Evolutionary conservation across 139 green algal species (phyloP).

Genomic region (Haematococcus lacustris): DNA sequence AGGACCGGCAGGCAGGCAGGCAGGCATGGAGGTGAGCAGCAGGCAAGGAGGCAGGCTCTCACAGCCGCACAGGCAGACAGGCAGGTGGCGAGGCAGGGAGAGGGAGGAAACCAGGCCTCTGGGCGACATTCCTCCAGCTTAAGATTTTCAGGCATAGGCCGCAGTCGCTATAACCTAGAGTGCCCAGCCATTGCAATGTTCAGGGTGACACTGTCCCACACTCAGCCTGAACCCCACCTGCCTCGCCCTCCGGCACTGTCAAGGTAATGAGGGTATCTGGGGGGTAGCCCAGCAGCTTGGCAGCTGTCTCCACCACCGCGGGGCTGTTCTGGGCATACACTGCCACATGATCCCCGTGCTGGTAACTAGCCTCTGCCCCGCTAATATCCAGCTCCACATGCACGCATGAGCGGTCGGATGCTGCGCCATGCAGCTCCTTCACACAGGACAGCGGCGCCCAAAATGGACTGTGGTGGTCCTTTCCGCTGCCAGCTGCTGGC

Average conservation of each 20-base stretch:
- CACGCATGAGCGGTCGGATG: conserved; percentile 78
- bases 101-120: background rate
- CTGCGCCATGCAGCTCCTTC: conserved; percentile 74
- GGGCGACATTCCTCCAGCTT: no score
- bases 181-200: no score
- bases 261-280: conserved; percentile 31
- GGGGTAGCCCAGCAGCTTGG: conserved; percentile 46
- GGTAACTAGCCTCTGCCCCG: conserved; percentile 5
- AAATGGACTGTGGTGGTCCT: conserved; percentile 45
- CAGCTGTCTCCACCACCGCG: conserved; percentile 56
- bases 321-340: conserved; percentile 73
- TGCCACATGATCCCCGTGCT: conserved; percentile 77
- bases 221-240: conserved; percentile 1
- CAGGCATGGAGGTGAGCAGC: background rate
- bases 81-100: background rate
- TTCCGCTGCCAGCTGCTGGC: background rate
- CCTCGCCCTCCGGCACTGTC: no score
- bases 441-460: conserved; percentile 44
- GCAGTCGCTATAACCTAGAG: no score
- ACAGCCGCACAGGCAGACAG: background rate
- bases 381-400: conserved; percentile 87
- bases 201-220: background rate
- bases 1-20: background rate
- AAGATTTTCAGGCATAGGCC: no score
- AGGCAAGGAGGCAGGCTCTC: background rate